Evolutionary conservation across 305 asterid species (phyloP).

Genomic region (Ajuga reptans): DNA sequence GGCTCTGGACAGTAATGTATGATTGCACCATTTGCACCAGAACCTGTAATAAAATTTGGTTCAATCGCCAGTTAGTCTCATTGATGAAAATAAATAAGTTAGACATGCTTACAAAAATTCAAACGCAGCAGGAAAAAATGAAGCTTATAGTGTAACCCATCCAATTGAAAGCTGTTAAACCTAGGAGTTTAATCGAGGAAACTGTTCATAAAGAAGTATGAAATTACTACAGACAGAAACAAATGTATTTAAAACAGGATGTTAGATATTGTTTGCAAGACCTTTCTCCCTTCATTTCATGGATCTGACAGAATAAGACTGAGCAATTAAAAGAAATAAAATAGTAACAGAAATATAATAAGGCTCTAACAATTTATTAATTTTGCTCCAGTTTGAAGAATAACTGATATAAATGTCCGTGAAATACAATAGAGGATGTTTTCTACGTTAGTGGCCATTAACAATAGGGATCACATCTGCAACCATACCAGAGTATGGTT

Average conservation of each 20-base stretch:
- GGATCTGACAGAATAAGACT: background rate
- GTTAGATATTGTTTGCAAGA: background rate
- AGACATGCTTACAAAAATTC: constrained; percentile 5
- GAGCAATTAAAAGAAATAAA: background rate
- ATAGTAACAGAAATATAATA: background rate
- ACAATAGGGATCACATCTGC: too few species aligned
- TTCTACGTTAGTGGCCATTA: background rate
- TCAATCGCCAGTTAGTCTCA: constrained; percentile 4
- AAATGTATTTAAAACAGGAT: background rate
- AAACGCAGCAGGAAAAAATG: background rate
- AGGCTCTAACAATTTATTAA: background rate
- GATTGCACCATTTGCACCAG: constrained; percentile 97
- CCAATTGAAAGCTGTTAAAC: background rate
- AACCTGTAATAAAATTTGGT: constrained; percentile 39
- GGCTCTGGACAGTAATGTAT: constrained; percentile 90
- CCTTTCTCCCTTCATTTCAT: background rate
- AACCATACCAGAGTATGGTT: too few species aligned
- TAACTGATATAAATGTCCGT: background rate
- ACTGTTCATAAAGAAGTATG: background rate
- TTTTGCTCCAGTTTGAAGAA: background rate
- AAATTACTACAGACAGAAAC: background rate
- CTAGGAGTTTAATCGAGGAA: background rate
- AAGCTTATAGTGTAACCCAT: constrained; percentile 11
- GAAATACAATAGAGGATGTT: background rate
- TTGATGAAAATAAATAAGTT: constrained; percentile 9